Evolutionary conservation across 2,329 filamentous ascomycete species (phyloP).

Genomic region (Sporothrix dimorphospora): DNA sequence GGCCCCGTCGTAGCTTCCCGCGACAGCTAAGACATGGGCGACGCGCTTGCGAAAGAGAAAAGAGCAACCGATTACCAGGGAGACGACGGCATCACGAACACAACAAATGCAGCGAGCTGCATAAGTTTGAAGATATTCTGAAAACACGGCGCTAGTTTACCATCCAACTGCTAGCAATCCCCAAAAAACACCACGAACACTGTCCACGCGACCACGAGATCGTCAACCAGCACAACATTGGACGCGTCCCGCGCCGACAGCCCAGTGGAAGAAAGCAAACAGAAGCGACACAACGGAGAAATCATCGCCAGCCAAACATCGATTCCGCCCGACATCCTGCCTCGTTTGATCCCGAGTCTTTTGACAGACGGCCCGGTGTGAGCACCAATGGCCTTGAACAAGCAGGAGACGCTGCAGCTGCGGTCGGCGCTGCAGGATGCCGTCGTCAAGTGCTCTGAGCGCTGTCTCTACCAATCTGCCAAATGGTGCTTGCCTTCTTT

Average conservation of each 20-base stretch:
- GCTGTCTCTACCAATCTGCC: slow-evolving; percentile 92
- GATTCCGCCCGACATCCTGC: not conserved
- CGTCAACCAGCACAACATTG: not conserved
- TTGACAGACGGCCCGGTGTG: not conserved
- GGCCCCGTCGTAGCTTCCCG: slow-evolving; percentile 19
- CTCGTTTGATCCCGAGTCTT: not conserved
- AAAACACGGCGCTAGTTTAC: not conserved
- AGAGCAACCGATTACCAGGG: slow-evolving; percentile 8
- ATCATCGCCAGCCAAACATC: not conserved
- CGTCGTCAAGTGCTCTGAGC: slow-evolving; percentile 86
- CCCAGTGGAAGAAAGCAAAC: not conserved
- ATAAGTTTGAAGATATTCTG: not conserved
- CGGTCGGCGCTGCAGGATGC: slow-evolving; percentile 79
- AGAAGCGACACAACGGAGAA: not conserved
- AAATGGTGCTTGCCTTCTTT: slow-evolving; percentile 70
- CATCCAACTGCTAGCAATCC: not conserved
- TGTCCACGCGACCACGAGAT: not conserved
- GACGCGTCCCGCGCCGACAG: not conserved
- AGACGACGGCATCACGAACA: slow-evolving; percentile 2
- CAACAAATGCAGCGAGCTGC: not conserved
- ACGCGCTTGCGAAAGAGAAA: slow-evolving; percentile 22
- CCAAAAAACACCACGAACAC: no score
- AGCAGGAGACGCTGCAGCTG: slow-evolving; percentile 64
- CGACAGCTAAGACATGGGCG: slow-evolving; percentile 21
- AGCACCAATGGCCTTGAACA: slow-evolving; percentile 56